Evolutionary conservation across 495 filamentous ascomycete genomes (phyloP).

Genomic region (Hyphodiscus hymeniophilus): DNA sequence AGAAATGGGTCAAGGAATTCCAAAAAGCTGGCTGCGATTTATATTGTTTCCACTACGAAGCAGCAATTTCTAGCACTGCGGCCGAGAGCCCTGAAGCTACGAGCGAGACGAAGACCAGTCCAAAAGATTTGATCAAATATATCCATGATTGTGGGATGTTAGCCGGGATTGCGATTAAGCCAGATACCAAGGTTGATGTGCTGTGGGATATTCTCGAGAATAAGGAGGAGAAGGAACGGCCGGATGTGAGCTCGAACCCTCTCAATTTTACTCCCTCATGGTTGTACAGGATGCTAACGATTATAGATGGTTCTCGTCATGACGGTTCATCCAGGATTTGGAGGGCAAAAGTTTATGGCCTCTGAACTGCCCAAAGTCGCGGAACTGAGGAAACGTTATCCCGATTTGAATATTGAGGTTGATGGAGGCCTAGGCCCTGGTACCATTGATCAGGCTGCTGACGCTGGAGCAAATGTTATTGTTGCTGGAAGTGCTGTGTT

Average conservation of each 20-base stretch:
- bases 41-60: slow-evolving; percentile 99
- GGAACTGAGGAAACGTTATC: slow-evolving; percentile 75
- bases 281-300: background rate
- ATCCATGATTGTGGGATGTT: slow-evolving; percentile 85
- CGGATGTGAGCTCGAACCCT: slow-evolving; percentile 65
- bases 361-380: slow-evolving; percentile 88
- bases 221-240: slow-evolving; percentile 60
- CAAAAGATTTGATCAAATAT: slow-evolving; percentile 76
- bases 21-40: slow-evolving; percentile 89
- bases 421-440: slow-evolving; percentile 83
- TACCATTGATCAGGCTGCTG: slow-evolving; percentile 90
- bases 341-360: slow-evolving; percentile 97
- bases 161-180: slow-evolving; percentile 93
- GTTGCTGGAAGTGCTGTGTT: slow-evolving; percentile 97
- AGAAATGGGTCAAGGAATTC: slow-evolving; percentile 96
- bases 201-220: slow-evolving; percentile 82
- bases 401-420: slow-evolving; percentile 91
- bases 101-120: slow-evolving; percentile 60
- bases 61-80: slow-evolving; percentile 75
- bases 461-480: slow-evolving; percentile 95
- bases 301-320: slow-evolving; percentile 95
- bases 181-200: slow-evolving; percentile 80
- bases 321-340: slow-evolving; percentile 97
- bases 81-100: slow-evolving; percentile 67
- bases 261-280: background rate